These are phyloP conservation scores for Trametes sanguinea DNA, from an alignment of 768 basidiomycete species.

Conservation along the genomic window DNA sequence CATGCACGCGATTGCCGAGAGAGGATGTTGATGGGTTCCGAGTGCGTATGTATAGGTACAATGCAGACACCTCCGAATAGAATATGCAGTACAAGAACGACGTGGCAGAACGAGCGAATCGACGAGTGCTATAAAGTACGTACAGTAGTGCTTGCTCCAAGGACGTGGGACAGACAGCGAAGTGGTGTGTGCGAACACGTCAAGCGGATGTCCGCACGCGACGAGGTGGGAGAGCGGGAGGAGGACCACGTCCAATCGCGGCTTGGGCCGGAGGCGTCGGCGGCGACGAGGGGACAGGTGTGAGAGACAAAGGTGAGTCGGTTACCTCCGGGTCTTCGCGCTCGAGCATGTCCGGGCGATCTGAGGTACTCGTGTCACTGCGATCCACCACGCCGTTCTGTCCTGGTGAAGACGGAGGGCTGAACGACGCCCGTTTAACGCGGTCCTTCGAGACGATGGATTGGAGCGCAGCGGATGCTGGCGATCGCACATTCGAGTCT, in stretches of 20 bases:
- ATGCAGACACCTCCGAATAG: constrained; percentile 9
- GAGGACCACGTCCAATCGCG: constrained; percentile 15
- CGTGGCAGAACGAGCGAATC: not conserved
- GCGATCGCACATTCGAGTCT: constrained; percentile 30
- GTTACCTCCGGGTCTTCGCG: not conserved
- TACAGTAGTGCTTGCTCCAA: not conserved
- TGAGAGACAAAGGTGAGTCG: constrained; percentile 12
- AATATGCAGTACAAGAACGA: not conserved
- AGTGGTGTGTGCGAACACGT: not conserved
- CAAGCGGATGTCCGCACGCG: constrained; percentile 16
- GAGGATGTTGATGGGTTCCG: not conserved
- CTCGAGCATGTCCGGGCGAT: not conserved
- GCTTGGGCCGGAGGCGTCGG: constrained; percentile 2
- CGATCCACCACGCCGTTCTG: constrained; percentile 6
- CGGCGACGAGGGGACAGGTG: constrained; percentile 17
- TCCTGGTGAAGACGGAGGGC: constrained; percentile 21
- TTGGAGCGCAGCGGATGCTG: constrained; percentile 59
- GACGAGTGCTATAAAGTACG: not conserved
- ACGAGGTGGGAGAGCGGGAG: constrained; percentile 27
- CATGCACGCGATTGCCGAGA: not conserved
- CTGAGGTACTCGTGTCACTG: not conserved
- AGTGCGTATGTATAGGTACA: constrained; percentile 20
- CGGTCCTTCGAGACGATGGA: constrained; percentile 48
- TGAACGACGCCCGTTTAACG: constrained; percentile 30
- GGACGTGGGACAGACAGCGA: not conserved